Evolutionary conservation across 345 rosid genomes (phyloP).

Genomic region (Dimocarpus longan): DNA sequence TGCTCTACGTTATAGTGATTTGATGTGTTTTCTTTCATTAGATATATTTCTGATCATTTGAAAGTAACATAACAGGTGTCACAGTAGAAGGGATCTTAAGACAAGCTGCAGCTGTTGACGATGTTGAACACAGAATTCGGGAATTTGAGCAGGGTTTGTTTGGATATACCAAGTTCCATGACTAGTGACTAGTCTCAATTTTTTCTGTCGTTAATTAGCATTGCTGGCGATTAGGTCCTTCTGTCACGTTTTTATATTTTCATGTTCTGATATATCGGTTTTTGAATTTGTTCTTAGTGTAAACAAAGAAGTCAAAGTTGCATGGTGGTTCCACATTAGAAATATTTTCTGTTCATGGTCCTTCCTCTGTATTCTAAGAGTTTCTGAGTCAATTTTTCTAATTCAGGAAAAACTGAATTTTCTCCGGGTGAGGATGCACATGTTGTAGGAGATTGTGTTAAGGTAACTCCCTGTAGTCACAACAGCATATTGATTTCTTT

Average conservation of each 20-base stretch:
- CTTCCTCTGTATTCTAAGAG: background rate
- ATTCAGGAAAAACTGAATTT: constrained; percentile 80
- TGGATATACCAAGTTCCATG: constrained; percentile 10
- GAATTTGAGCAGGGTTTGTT: constrained; percentile 91
- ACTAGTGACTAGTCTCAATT: constrained; percentile 6
- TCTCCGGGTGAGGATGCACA: constrained; percentile 79
- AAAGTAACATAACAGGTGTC: constrained; percentile 56
- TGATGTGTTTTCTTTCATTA: background rate
- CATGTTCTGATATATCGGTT: constrained; percentile 1
- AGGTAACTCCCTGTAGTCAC: constrained; percentile 50
- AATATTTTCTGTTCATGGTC: background rate
- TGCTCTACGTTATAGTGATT: background rate
- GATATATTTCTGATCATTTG: constrained; percentile 31
- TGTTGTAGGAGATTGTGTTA: constrained; percentile 90
- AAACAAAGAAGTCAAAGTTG: constrained; percentile 18
- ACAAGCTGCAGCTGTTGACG: constrained; percentile 99
- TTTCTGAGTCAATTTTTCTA: constrained; percentile 22
- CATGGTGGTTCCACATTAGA: background rate
- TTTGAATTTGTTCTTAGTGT: background rate
- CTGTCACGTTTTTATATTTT: constrained; percentile 6
- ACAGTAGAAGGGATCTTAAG: constrained; percentile 94
- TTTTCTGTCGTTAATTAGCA: constrained; percentile 1
- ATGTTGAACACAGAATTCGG: constrained; percentile 83
- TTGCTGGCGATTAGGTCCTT: constrained; percentile 8
- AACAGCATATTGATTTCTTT: constrained; percentile 13